Evolutionary conservation across 305 asterid species (phyloP).

Genomic region (Fraxinus sp.): DNA sequence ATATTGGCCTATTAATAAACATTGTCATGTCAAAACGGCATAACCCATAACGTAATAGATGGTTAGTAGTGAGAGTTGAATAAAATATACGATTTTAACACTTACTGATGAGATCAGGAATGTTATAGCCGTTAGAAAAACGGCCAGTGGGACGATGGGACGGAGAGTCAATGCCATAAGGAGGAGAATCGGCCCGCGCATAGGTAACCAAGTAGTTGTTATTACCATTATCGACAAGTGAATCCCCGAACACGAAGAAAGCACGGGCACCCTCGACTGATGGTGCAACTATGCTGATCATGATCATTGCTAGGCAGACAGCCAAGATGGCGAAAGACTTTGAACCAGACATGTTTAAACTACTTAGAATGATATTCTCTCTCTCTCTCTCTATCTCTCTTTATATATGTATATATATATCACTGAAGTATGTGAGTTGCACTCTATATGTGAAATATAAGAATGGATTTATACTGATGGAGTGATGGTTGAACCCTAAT

Average conservation of each 20-base stretch:
- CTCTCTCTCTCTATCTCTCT: neutral
- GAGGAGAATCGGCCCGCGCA: constrained; percentile 71
- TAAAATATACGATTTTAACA: neutral
- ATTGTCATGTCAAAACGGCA: neutral
- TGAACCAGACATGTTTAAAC: constrained; percentile 15
- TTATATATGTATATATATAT: neutral
- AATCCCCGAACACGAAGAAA: constrained; percentile 72
- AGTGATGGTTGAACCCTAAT: constrained; percentile 16
- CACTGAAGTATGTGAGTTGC: neutral
- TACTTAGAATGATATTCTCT: neutral
- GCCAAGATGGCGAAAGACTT: neutral
- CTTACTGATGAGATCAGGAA: constrained; percentile 69
- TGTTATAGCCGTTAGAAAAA: constrained; percentile 64
- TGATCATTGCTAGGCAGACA: constrained; percentile 15
- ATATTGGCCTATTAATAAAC: constrained; percentile 35
- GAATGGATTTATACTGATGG: neutral
- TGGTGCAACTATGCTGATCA: constrained; percentile 3
- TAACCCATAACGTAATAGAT: neutral
- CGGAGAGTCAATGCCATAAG: constrained; percentile 72
- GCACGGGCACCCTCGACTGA: constrained; percentile 46
- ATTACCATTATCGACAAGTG: constrained; percentile 73
- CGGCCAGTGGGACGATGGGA: constrained; percentile 66
- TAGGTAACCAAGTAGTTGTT: constrained; percentile 56
- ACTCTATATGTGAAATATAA: neutral
- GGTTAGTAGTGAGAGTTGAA: neutral